Percentiles rank a stretch among this genome's conserved stretches.
These are phyloP conservation scores for Peronospora destructor DNA, from an alignment of 352 stramenopile species.

Conservation along the genomic window DNA sequence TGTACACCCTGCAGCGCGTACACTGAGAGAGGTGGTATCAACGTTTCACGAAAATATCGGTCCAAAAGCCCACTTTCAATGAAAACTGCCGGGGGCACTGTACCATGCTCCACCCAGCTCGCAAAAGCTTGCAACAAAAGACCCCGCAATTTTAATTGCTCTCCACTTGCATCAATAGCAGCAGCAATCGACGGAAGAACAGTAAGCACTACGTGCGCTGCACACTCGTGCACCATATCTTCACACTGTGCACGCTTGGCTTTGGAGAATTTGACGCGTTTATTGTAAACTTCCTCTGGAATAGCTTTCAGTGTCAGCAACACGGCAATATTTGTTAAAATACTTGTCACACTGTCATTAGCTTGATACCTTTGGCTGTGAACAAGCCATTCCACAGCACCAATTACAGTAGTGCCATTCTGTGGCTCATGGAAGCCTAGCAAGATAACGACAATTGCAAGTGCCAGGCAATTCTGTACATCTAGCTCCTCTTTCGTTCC, in stretches of 20 bases:
- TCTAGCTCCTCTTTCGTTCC: conserved; percentile 44
- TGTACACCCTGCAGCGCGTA: conserved; percentile 53
- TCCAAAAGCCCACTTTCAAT: conserved; percentile 57
- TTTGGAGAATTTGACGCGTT: conserved; percentile 74
- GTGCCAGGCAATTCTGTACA: conserved; percentile 63
- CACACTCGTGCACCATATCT: conserved; percentile 57
- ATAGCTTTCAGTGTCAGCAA: conserved; percentile 70
- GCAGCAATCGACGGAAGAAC: conserved; percentile 52
- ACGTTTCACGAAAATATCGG: conserved; percentile 51
- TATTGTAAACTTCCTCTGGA: conserved; percentile 72
- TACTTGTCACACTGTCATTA: conserved; percentile 32
- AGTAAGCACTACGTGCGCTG: conserved; percentile 47
- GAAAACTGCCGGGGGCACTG: conserved; percentile 42
- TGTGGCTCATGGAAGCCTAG: conserved; percentile 70
- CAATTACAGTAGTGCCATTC: conserved; percentile 39
- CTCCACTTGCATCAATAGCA: conserved; percentile 49
- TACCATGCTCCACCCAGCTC: conserved; percentile 73
- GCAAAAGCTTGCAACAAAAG: conserved; percentile 57
- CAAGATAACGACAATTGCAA: conserved; percentile 72
- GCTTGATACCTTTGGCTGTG: conserved; percentile 55
- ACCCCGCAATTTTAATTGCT: conserved; percentile 36
- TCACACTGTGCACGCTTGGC: conserved; percentile 55
- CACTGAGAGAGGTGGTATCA: conserved; percentile 31
- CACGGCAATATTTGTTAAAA: conserved; percentile 67
- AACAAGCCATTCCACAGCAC: conserved; percentile 70